phyloP scores from a whole-genome alignment of 495 filamentous ascomycete species.

The Podospora pseudoanserina region DNA sequence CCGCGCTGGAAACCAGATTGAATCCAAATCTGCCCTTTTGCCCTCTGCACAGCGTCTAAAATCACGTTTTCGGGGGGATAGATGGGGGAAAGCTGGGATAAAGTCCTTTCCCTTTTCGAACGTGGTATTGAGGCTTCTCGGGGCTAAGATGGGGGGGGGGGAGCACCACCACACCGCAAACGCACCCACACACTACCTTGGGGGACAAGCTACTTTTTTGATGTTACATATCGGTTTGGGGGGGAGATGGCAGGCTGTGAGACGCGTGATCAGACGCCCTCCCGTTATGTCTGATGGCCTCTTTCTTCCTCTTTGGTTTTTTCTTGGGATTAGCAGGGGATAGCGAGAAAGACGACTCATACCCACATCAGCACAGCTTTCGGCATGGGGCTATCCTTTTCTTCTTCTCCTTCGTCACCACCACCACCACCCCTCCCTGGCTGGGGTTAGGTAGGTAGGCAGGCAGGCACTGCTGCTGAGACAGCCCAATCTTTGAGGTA shows the following conservation, averaged over 20 bases:
- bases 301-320: constrained; percentile 1
- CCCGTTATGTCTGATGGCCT: constrained; percentile 7
- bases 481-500: constrained; percentile 6
- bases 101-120: constrained; percentile 11
- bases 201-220: neutral
- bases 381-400: neutral
- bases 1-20: constrained; percentile 15
- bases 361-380: neutral
- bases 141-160: constrained; percentile 2
- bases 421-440: neutral
- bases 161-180: neutral
- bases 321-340: constrained; percentile 1
- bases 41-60: constrained; percentile 7
- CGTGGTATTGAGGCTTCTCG: neutral
- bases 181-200: neutral
- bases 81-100: constrained; percentile 5
- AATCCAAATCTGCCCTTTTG: constrained; percentile 8
- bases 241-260: constrained; percentile 13
- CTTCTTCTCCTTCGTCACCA: neutral
- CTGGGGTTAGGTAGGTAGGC: neutral
- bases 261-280: constrained; percentile 9
- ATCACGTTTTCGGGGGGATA: constrained; percentile 6
- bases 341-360: constrained; percentile 15
- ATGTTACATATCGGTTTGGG: constrained; percentile 12
- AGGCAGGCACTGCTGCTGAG: constrained; percentile 17